A percentile compares a stretch with the other conserved stretches of the same genome.
These are phyloP conservation scores for Podaxis sp. DNA, from an alignment of 768 basidiomycete species.

Conservation along the genomic window DNA sequence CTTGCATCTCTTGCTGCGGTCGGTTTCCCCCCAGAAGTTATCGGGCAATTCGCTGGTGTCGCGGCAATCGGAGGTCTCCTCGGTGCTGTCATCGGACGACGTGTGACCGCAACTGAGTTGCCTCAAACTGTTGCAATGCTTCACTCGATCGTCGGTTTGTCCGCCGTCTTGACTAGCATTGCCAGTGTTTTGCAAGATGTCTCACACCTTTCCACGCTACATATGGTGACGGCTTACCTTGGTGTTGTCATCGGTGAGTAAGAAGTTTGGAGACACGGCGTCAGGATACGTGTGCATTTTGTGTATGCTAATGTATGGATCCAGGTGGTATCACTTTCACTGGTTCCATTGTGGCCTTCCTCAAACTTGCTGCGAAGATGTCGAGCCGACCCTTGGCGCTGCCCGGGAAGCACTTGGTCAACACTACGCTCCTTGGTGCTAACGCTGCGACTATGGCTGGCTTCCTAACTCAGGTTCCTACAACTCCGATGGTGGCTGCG, in stretches of 20 bases:
- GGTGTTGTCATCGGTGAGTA: constrained; percentile 79
- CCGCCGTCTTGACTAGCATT: constrained; percentile 85
- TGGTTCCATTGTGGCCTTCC: constrained; percentile 85
- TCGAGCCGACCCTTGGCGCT: constrained; percentile 69
- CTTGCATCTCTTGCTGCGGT: constrained; percentile 80
- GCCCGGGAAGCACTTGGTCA: constrained; percentile 78
- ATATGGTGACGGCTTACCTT: constrained; percentile 83
- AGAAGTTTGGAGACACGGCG: not conserved
- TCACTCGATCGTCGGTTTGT: constrained; percentile 88
- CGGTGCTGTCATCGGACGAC: constrained; percentile 74
- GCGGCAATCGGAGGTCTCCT: constrained; percentile 71
- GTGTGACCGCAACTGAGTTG: constrained; percentile 85
- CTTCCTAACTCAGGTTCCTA: constrained; percentile 68
- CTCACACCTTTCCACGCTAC: constrained; percentile 67
- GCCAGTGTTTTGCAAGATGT: constrained; percentile 76
- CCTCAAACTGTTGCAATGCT: constrained; percentile 79
- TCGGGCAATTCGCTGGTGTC: constrained; percentile 77
- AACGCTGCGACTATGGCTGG: constrained; percentile 76
- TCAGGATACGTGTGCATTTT: too few relatives aligned
- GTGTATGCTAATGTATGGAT: constrained; percentile 10
- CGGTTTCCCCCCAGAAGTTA: constrained; percentile 73
- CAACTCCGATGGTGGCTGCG: constrained; percentile 74
- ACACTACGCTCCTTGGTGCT: constrained; percentile 65
- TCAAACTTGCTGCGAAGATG: constrained; percentile 85
- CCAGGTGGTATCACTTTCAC: constrained; percentile 84